Conservation (phyloP, 495 filamentous ascomycete species). For the Bacidia rubella region DNA sequence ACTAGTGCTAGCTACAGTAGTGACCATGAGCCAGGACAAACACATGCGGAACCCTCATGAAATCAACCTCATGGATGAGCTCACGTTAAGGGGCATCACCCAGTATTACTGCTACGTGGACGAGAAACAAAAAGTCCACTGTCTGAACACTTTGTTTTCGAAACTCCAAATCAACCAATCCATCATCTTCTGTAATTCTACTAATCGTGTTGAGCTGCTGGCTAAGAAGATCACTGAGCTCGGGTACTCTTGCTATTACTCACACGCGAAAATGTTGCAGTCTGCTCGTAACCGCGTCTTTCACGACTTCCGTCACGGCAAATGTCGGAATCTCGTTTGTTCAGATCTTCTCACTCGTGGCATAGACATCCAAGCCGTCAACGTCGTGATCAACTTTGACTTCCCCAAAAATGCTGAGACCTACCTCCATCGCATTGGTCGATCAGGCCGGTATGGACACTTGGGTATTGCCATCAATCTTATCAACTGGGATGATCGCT, state of each 20-base stretch:
- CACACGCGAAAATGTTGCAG: conserved; percentile 97
- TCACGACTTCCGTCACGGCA: conserved; percentile 96
- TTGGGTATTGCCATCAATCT: conserved; percentile 96
- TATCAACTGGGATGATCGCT: conserved; percentile 98
- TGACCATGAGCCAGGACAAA: conserved; percentile 77
- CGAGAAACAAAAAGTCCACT: conserved; percentile 99
- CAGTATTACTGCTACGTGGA: conserved; percentile 99
- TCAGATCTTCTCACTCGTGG: conserved; percentile 95
- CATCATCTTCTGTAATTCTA: conserved; percentile 99
- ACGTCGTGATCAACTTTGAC: conserved; percentile 99
- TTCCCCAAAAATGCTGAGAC: conserved; percentile 99
- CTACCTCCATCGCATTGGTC: conserved; percentile 95
- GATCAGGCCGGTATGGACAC: conserved; percentile 93
- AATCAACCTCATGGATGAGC: conserved; percentile 99
- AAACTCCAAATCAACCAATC: conserved; percentile 99
- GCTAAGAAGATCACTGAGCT: conserved; percentile 99
- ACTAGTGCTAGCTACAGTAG: too few relatives aligned
- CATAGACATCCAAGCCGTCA: conserved; percentile 99
- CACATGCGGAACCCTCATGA: conserved; percentile 93
- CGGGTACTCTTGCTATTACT: conserved; percentile 99
- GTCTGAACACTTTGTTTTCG: conserved; percentile 94
- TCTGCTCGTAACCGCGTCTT: conserved; percentile 95
- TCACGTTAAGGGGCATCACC: conserved; percentile 93
- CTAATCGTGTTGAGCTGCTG: conserved; percentile 90
- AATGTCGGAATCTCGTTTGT: conserved; percentile 94